phyloP scores from a whole-genome alignment of 805 yeast species.

The Zygoascus biomembranicola region DNA sequence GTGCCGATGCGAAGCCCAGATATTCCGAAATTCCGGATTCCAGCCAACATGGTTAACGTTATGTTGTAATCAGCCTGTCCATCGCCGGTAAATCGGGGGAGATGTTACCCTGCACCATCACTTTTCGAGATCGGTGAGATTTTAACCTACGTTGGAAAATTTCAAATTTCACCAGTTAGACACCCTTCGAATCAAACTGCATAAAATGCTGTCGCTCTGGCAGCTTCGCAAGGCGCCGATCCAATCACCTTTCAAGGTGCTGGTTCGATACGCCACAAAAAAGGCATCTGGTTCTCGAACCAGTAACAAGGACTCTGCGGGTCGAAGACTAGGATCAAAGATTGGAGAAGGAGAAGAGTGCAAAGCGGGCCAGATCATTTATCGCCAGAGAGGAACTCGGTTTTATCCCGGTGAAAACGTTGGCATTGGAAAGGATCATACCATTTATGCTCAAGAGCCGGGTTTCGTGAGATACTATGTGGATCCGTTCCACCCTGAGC shows the following conservation, averaged over 20 bases:
- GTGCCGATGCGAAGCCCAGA: neutral
- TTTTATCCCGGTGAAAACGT: constrained; percentile 91
- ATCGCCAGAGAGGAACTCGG: constrained; percentile 92
- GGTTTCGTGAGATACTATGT: constrained; percentile 86
- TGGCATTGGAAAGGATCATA: constrained; percentile 83
- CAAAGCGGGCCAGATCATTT: constrained; percentile 73
- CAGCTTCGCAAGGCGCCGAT: neutral
- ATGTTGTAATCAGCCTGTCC: neutral
- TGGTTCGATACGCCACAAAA: constrained; percentile 83
- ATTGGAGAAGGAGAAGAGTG: constrained; percentile 72
- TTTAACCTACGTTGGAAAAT: neutral
- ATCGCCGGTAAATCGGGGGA: neutral
- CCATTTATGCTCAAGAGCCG: constrained; percentile 83
- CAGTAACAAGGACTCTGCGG: constrained; percentile 88
- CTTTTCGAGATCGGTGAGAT: too few relatives aligned
- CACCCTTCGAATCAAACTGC: neutral
- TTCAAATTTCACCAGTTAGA: neutral
- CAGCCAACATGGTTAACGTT: neutral
- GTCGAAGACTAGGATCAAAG: constrained; percentile 89
- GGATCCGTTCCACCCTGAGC: constrained; percentile 93
- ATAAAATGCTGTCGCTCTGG: constrained; percentile 1
- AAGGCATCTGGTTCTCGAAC: constrained; percentile 94
- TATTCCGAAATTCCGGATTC: neutral
- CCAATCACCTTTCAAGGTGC: constrained; percentile 1
- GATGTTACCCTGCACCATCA: too few relatives aligned